Percentiles rank a stretch among this genome's conserved stretches.
phyloP scores from a whole-genome alignment of 2,329 filamentous ascomycete species.

The Sclerotinia subarctica region DNA sequence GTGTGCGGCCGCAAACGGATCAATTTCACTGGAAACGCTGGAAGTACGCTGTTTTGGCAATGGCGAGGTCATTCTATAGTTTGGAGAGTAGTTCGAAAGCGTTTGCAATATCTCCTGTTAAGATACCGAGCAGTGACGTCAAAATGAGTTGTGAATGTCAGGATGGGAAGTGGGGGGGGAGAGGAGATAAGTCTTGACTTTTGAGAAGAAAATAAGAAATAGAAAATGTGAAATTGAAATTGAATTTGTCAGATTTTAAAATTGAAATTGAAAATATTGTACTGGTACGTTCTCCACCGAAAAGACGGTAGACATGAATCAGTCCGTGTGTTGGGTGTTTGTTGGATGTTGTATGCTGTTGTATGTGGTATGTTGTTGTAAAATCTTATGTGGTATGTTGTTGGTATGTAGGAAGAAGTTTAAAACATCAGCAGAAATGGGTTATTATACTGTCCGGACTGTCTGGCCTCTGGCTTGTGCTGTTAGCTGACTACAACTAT shows the following conservation, averaged over 20 bases:
- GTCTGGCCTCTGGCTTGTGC: not conserved
- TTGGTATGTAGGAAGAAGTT: not conserved
- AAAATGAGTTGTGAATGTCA: not conserved
- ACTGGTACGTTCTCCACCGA: not conserved
- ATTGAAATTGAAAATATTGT: not conserved
- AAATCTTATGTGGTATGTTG: too few relatives aligned
- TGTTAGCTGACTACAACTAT: constrained; percentile 5
- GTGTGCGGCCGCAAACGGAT: constrained; percentile 36
- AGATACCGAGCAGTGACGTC: not conserved
- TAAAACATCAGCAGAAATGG: constrained; percentile 4
- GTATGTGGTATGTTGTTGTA: too few relatives aligned
- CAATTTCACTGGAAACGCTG: constrained; percentile 32
- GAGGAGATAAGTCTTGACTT: not conserved
- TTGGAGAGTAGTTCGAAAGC: not conserved
- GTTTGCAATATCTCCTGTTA: not conserved
- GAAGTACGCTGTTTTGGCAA: constrained; percentile 25
- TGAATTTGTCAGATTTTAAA: not conserved
- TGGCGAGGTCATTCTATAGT: constrained; percentile 29
- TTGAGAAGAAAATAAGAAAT: not conserved
- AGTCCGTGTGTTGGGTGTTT: not conserved
- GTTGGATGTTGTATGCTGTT: too few relatives aligned
- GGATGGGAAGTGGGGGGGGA: not conserved
- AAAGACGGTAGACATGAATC: not conserved
- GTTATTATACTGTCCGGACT: not conserved
- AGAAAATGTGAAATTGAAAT: too few relatives aligned